These are phyloP conservation scores for Meyerozyma smithsonii DNA, from an alignment of 1,139 yeast species.

Conservation along the genomic window DNA sequence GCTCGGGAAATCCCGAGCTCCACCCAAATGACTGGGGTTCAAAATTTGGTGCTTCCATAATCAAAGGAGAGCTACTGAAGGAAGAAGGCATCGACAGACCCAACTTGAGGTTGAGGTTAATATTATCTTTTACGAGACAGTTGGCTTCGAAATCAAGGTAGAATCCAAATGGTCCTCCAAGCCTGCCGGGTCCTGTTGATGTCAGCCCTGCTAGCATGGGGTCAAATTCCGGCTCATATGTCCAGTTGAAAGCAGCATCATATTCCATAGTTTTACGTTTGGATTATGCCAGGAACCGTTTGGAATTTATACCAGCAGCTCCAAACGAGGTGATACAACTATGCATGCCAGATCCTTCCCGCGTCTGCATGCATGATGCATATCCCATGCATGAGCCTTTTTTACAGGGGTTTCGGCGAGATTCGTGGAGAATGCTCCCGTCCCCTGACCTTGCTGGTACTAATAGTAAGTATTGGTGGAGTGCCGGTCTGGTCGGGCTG, in stretches of 20 bases:
- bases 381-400: too few species aligned
- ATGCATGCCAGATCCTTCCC: too few species aligned
- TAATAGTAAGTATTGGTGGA: too few species aligned
- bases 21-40: background rate
- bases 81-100: background rate
- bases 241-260: background rate
- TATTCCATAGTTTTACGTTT: too few species aligned
- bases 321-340: background rate
- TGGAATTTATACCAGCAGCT: background rate
- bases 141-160: background rate
- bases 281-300: background rate
- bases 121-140: background rate
- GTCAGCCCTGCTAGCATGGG: background rate
- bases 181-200: background rate
- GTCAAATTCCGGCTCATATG: constrained; percentile 1
- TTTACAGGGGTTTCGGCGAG: too few species aligned
- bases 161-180: constrained; percentile 2
- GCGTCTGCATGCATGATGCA: too few species aligned
- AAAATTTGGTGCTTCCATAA: background rate
- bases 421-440: too few species aligned
- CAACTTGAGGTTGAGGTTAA: constrained; percentile 3
- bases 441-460: too few species aligned
- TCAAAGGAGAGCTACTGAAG: background rate
- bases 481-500: too few species aligned
- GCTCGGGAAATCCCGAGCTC: too few species aligned